Evolutionary conservation across 768 basidiomycete species (phyloP), one percentile per base, ranked within the genome.

Genomic region (Suillus paluster): DNA sequence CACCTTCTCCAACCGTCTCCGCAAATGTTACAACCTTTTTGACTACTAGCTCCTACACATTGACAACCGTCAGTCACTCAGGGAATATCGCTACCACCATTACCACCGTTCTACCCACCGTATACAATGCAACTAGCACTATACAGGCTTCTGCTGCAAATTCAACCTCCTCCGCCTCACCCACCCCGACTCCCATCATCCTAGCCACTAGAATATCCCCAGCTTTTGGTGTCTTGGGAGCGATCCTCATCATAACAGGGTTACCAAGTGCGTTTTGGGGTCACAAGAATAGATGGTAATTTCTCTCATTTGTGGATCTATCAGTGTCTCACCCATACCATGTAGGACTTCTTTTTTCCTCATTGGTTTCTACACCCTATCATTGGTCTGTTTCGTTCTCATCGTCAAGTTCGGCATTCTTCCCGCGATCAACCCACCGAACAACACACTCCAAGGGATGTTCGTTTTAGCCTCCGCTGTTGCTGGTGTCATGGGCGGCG

Each of bases 231-330:
- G 92, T 95, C 34, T 83, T 95, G 17, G 96, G 96, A 52, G 91
- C 86, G 5, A 76, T 97, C 63, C 86, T 98, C 71, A 94, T 97
- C 66, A 70, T 97, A 54, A 94, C 92, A 10, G 96, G 96, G 52
- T 79, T 96, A 7, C 94, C 94, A 10, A 91, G 92, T 57, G 91
- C 92, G 4, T 94, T 94, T 67, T 89, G 92, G 78, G 96, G 96
- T 23, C 94, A 95, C 79, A 97, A 97, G 83, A 96, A 97, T 74
- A 81, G 95, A 83, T 97, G 96, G 95, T 91, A 70, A 45, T 38
- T 57, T 30, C 53, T 56, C 23, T 23, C 21, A n/a, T 23, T 27
- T 53, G 23, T 17, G 23, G 41, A 15, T 61, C 25, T 63, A 49
- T 61, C 63, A 17, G 21, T 59, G 59, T 23, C 60, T 58, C 64